Evolutionary conservation across 768 basidiomycete species (phyloP).

Genomic region (Crucibulum laeve): DNA sequence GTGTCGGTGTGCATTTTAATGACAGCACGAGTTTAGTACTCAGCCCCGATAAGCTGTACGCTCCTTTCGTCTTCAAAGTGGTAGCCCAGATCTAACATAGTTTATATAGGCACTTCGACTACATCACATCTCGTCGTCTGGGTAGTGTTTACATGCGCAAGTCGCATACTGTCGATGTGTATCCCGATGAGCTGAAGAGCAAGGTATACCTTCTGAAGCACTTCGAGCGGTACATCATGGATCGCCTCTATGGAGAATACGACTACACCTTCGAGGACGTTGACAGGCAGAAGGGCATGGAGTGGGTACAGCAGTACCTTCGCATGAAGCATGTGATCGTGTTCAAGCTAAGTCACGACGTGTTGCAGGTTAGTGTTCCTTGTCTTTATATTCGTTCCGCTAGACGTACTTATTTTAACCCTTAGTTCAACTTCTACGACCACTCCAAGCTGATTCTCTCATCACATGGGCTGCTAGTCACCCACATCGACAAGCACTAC

Average conservation of each 20-base stretch:
- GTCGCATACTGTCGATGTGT: constrained; percentile 61
- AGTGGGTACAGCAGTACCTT: constrained; percentile 92
- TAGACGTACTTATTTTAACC: neutral
- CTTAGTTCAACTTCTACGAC: constrained; percentile 96
- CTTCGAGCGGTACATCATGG: constrained; percentile 94
- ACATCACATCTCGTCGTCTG: constrained; percentile 64
- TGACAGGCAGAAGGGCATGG: constrained; percentile 76
- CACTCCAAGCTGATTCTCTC: constrained; percentile 94
- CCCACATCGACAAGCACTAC: constrained; percentile 91
- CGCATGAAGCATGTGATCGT: constrained; percentile 97
- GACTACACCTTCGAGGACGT: constrained; percentile 76
- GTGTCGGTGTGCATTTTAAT: constrained; percentile 94
- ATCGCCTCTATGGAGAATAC: constrained; percentile 80
- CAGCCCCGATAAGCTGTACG: constrained; percentile 83
- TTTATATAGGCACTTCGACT: constrained; percentile 76
- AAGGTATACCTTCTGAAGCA: constrained; percentile 93
- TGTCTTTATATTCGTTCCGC: neutral
- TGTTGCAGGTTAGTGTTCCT: constrained; percentile 71
- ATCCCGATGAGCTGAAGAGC: constrained; percentile 80
- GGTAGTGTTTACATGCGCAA: constrained; percentile 70
- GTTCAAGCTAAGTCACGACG: constrained; percentile 93
- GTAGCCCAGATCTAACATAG: constrained; percentile 4
- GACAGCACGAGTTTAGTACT: constrained; percentile 87
- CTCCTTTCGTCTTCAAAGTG: constrained; percentile 11
- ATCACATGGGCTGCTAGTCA: constrained; percentile 70